Conservation (phyloP, 768 basidiomycete species). For the Podaxis sp. region DNA sequence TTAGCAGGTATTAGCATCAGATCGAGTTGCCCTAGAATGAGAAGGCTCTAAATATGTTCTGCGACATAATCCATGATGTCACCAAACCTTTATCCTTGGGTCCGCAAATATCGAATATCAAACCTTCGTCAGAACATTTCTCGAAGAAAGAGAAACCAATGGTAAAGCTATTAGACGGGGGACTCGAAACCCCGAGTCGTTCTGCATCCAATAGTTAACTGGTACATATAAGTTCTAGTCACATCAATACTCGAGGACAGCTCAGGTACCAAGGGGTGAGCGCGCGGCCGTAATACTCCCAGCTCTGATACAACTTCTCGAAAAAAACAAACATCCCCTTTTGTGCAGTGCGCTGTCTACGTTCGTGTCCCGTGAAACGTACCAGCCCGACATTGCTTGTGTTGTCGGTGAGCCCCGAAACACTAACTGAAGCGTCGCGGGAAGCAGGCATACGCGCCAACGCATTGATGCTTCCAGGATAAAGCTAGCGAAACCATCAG, state of each 20-base stretch:
- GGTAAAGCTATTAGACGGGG: neutral
- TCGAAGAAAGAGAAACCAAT: neutral
- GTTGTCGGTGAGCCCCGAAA: neutral
- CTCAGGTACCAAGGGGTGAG: too few species aligned
- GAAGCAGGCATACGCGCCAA: neutral
- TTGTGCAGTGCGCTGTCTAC: too few species aligned
- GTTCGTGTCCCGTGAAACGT: neutral
- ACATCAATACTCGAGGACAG: too few species aligned
- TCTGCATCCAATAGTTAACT: neutral
- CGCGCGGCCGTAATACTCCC: too few species aligned
- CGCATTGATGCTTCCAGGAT: neutral
- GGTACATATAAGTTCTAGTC: too few species aligned
- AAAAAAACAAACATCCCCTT: too few species aligned
- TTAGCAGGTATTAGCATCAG: neutral
- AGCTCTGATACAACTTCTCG: too few species aligned
- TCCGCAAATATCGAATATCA: neutral
- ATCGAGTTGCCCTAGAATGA: neutral
- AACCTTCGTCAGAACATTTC: neutral
- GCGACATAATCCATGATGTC: neutral
- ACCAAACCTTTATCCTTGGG: neutral
- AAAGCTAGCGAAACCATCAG: neutral
- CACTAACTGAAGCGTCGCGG: neutral
- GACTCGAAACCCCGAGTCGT: neutral
- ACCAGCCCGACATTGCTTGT: neutral
- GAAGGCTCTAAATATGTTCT: neutral